Evolutionary conservation across 371 early-diverging fungal genomes (phyloP).

Genomic region (Nematocida parisii): DNA sequence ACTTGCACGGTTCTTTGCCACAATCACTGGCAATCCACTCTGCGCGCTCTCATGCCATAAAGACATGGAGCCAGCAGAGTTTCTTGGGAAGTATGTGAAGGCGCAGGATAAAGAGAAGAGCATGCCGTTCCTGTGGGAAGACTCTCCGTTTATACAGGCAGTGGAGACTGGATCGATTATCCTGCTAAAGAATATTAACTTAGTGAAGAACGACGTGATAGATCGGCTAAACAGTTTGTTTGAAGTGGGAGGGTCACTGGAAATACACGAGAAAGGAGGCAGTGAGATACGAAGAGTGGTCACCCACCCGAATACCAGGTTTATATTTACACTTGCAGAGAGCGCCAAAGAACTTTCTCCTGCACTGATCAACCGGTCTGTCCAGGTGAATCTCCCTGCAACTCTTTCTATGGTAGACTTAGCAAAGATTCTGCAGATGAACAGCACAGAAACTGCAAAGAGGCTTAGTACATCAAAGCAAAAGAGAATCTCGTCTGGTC

Average conservation of each 20-base stretch:
- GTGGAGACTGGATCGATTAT: conserved; percentile 83
- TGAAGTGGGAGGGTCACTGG: conserved; percentile 69
- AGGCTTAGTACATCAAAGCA: neutral
- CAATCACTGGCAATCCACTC: conserved; percentile 72
- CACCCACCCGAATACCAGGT: conserved; percentile 30
- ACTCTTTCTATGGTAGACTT: conserved; percentile 58
- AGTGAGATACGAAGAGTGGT: conserved; percentile 10
- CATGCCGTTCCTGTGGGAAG: conserved; percentile 60
- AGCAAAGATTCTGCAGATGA: conserved; percentile 54
- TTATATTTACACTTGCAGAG: conserved; percentile 45
- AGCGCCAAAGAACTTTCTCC: conserved; percentile 62
- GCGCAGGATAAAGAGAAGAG: conserved; percentile 67
- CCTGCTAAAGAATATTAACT: conserved; percentile 96
- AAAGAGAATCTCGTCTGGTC: conserved; percentile 6
- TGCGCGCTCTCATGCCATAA: conserved; percentile 91
- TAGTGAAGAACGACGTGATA: conserved; percentile 95
- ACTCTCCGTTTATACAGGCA: conserved; percentile 84
- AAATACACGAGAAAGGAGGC: conserved; percentile 56
- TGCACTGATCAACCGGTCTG: conserved; percentile 67
- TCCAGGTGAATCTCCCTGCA: conserved; percentile 44
- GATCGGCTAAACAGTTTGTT: conserved; percentile 95
- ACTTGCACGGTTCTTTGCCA: conserved; percentile 82
- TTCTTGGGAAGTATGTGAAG: conserved; percentile 75
- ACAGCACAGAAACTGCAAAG: neutral
- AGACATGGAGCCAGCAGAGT: conserved; percentile 89